phyloP scores from a whole-genome alignment of 768 basidiomycete species.

The Calocybe indica region DNA sequence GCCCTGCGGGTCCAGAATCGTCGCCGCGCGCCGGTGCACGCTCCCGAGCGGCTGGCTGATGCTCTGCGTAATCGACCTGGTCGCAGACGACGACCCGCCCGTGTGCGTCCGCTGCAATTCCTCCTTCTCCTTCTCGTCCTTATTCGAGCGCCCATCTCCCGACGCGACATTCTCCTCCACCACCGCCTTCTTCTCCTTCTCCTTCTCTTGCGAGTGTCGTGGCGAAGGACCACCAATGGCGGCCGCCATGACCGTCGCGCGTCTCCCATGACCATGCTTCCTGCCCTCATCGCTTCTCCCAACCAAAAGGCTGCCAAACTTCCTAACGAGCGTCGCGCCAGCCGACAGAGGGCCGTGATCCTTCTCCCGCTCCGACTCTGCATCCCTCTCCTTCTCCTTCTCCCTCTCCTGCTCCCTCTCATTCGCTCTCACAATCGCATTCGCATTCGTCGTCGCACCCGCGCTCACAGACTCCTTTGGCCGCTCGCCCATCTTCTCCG shows the following conservation, averaged over 20 bases:
- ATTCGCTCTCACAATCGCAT: slow-evolving; percentile 18
- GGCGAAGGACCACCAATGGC: slow-evolving; percentile 29
- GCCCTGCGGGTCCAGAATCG: slow-evolving; percentile 66
- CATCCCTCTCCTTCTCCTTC: neutral
- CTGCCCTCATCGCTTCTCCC: slow-evolving; percentile 39
- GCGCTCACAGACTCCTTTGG: slow-evolving; percentile 23
- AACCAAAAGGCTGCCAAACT: slow-evolving; percentile 67
- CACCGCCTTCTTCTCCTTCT: slow-evolving; percentile 23
- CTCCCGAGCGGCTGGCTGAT: slow-evolving; percentile 53
- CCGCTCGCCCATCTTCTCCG: slow-evolving; percentile 28
- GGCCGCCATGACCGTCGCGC: slow-evolving; percentile 40
- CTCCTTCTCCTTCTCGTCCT: slow-evolving; percentile 17
- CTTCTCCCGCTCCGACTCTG: slow-evolving; percentile 5
- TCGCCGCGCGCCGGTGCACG: slow-evolving; percentile 70
- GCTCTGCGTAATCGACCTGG: slow-evolving; percentile 30
- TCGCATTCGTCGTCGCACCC: slow-evolving; percentile 22
- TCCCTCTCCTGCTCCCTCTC: slow-evolving; percentile 19
- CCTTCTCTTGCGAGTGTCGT: slow-evolving; percentile 29
- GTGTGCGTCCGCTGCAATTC: slow-evolving; percentile 8
- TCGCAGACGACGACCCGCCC: slow-evolving; percentile 13
- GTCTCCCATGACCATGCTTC: slow-evolving; percentile 33
- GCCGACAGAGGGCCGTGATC: slow-evolving; percentile 35
- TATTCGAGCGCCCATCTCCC: slow-evolving; percentile 13
- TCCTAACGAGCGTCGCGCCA: slow-evolving; percentile 69
- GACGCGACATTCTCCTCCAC: slow-evolving; percentile 19